Evolutionary conservation across 2,329 filamentous ascomycete species (phyloP), one percentile per base, ranked within the genome.

Genomic region (Thelonectria blattea): DNA sequence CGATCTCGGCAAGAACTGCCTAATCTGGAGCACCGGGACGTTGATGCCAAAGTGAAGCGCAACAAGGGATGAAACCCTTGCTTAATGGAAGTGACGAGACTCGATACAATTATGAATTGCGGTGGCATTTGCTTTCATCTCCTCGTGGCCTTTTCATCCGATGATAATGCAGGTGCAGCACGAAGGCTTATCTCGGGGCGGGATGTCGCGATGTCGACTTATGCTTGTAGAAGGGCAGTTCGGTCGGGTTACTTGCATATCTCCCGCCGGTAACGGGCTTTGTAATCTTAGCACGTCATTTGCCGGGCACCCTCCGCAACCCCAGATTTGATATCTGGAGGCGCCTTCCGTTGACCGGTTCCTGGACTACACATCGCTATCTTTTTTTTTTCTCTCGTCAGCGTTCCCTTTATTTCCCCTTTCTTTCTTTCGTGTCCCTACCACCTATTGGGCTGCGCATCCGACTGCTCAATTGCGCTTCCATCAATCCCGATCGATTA

Each of bases 271-370:
- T 69, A 70, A 65, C 69, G 67, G 66, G 63, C 69, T 71, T 67
- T 59, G 66, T 71, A 66, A 71, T 71, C 54, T 64, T 50, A 71
- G 69, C 69, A 71, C 69, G 69, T 67, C 69, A 71, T 71, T 71
- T 69, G 67, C 62, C 60, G 52, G 57, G 30, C 50, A 48, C 60
- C 52, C 60, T 68, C 65, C 58, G 66, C 62, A 67, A 70, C 68
- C 67, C 68, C 65, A 60, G 68, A 65, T 67, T 71, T 58, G 65
- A 67, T 71, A 65, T 62, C 58, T 45, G 47, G 32, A 18, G 43
- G 52, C 51, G 52, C 64, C 51, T 53, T 55, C 49, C 51, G 41
- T 52, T 42, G 14, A 47, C 46, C 59, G 30, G 42, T 27, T 60
- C 52, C 18, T 52, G 30, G 34, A 54, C 43, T 58, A n/a, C 11